Percentiles rank a stretch among this genome's conserved stretches.
phyloP scores from a whole-genome alignment of 441 rosid species.

The Mallotus japonicus region DNA sequence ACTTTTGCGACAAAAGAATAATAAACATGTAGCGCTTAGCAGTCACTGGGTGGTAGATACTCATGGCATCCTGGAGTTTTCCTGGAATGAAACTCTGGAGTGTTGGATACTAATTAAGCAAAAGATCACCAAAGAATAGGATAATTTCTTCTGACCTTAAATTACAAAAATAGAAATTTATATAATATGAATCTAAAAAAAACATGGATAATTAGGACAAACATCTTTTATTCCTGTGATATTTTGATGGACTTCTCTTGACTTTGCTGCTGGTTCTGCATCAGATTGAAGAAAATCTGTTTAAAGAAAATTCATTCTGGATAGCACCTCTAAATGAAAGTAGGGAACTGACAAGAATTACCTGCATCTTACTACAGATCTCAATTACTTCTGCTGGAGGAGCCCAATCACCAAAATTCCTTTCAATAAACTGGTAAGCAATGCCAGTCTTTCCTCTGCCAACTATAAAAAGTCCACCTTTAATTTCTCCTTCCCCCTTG shows the following conservation, averaged over 20 bases:
- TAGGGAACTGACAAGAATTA: constrained; percentile 25
- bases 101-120: background rate
- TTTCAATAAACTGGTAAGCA: constrained; percentile 65
- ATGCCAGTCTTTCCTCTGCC: constrained; percentile 51
- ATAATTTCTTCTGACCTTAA: constrained; percentile 3
- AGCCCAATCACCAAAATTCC: constrained; percentile 72
- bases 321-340: constrained; percentile 5
- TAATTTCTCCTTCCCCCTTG: constrained; percentile 67
- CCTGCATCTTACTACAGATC: constrained; percentile 57
- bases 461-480: constrained; percentile 61
- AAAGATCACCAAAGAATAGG: background rate
- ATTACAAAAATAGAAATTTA: constrained; percentile 7
- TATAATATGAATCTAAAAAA: constrained; percentile 18
- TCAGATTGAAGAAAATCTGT: constrained; percentile 32
- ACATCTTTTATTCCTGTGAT: constrained; percentile 27
- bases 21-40: background rate
- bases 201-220: background rate
- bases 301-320: constrained; percentile 13
- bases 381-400: constrained; percentile 53
- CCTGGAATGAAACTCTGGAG: background rate
- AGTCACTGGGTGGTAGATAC: background rate
- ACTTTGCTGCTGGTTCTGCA: constrained; percentile 38
- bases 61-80: background rate
- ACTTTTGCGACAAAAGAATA: background rate
- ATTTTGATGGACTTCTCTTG: constrained; percentile 26